Percentiles rank a stretch among this genome's conserved stretches.
Conservation (phyloP, 164 flowering plant genomes). For the Buxus sempervirens region DNA sequence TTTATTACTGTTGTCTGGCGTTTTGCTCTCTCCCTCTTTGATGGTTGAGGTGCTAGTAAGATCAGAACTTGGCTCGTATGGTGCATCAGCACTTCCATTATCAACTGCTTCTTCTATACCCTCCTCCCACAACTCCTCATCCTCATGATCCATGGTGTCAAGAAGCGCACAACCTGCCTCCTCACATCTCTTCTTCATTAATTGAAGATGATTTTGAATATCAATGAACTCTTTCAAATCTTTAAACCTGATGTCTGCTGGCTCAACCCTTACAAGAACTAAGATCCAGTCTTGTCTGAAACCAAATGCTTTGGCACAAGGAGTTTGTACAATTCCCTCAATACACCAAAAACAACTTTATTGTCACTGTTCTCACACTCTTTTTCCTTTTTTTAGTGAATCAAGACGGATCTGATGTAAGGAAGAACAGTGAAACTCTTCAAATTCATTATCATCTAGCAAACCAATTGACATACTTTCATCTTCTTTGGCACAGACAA, state of each 20-base stretch:
- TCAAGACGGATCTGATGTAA: slow-evolving; percentile 68
- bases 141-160: slow-evolving; percentile 30
- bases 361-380: slow-evolving; percentile 69
- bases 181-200: slow-evolving; percentile 65
- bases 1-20: slow-evolving; percentile 10
- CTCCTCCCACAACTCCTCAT: slow-evolving; percentile 89
- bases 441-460: slow-evolving; percentile 61
- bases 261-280: too few species aligned
- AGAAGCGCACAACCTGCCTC: slow-evolving; percentile 54
- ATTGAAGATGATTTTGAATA: slow-evolving; percentile 17
- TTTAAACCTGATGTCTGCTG: too few species aligned
- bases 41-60: slow-evolving; percentile 18
- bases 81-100: slow-evolving; percentile 4
- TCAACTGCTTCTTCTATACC: slow-evolving; percentile 42
- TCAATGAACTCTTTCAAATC: too few species aligned
- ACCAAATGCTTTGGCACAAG: slow-evolving; percentile 63
- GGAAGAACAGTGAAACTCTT: slow-evolving; percentile 47
- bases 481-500: slow-evolving; percentile 40
- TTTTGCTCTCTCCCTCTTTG: slow-evolving; percentile 12
- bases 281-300: slow-evolving; percentile 65
- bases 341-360: slow-evolving; percentile 73
- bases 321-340: slow-evolving; percentile 82
- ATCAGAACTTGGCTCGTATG: slow-evolving; percentile 15
- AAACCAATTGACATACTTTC: slow-evolving; percentile 21
- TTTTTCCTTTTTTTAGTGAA: slow-evolving; percentile 75